Evolutionary conservation across 768 basidiomycete genomes (phyloP), one percentile per base, ranked within the genome.

Genomic region (Suillus sp.): DNA sequence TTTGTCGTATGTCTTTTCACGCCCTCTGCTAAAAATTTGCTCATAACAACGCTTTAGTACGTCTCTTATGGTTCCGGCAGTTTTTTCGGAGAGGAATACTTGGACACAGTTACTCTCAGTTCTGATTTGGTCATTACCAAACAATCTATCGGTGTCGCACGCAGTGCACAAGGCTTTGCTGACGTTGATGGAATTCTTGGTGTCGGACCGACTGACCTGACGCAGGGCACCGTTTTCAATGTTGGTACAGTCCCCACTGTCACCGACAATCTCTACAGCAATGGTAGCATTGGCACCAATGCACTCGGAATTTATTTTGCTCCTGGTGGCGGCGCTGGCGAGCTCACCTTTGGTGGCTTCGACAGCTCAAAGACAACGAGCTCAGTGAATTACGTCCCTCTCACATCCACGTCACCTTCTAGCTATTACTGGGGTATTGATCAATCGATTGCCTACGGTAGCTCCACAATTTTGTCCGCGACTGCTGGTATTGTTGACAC

Each of bases 101-200:
- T 56, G 40, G 70, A 69, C 59, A 61, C 50, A 14, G 69, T 71
- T 2, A 56, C 64, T 14, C 51, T 71, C 10, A 51, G 48, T 18
- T 57, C 61, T 42, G 53, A 32, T 25, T 62, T 71, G 3, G 63
- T 62, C 48, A 70, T 72, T 50, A 60, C 32, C 10, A 55, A 64
- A 0, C 81, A 81, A 68, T 72, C 72, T 22, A 76, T 81, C 35
- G 79, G 80, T 5, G 75, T 74, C 50, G 79, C 81, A 1, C 11
- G 4, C 14, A 50, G 55, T 2, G n/a, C 71, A 14, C 0, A 18
- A 2, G 77, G 75, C 11, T 72, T 78, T 54, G 43, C 55, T 6
- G 72, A 69, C 8, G 65, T 78, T 9, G 79, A 81, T 60, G 81
- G 81, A 16, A 71, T 81, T 58, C 72, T 82, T 16, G 67, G 78